Base-by-base conservation (phyloP, 768 basidiomycete species). In the Ramaria sp. region DNA sequence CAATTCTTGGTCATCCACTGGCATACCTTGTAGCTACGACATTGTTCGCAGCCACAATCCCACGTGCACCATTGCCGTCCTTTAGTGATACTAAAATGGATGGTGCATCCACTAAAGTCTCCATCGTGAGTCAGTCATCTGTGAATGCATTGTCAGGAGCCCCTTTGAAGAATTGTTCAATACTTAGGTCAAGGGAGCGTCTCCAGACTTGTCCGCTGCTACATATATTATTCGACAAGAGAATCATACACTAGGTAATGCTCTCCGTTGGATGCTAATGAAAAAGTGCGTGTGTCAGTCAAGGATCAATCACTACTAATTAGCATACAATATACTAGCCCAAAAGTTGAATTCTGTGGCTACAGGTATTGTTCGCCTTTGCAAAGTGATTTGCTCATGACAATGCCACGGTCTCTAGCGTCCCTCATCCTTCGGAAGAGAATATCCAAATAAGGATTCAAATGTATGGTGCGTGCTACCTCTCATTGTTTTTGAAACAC, bases 261-360 rank as follows among this genome's bases (percentile, higher is more conserved):
- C 91, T 0, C 74, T 98, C 37, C 72, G 95, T 34, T 99, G 93
- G 93, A 98, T 98, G 85, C 66, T 98, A 56, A 98, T 98, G 95
- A 96, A 97, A 73, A 95, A 99, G 96, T 98, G 61, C 53, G 84
- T 63, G 84, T 63, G 13, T 32, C 32, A 18, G 18, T 30, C 56
- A 63, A 47, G 57, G 34, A 27, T 18, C 37, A 10, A 39, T 38
- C 36, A 36, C 39, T 50, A 25, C 57, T 48, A 47, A 52, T 7
- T 5, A 30, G 13, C 20, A 2, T 28, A 47, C 48, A 27, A 25
- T 15, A 22, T 28, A 18, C 16, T 63, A 97, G 95, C 65, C 90
- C 95, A 5, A 92, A 90, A 61, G 95, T 97, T 37, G 92, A 96
- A 69, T 97, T 98, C 65, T 98, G 96, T 65, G 96, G 96, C 28